Percentiles rank a stretch among this genome's conserved stretches.
Evolutionary conservation across 495 filamentous ascomycete species (phyloP).

Genomic region (Penicillium roqueforti): DNA sequence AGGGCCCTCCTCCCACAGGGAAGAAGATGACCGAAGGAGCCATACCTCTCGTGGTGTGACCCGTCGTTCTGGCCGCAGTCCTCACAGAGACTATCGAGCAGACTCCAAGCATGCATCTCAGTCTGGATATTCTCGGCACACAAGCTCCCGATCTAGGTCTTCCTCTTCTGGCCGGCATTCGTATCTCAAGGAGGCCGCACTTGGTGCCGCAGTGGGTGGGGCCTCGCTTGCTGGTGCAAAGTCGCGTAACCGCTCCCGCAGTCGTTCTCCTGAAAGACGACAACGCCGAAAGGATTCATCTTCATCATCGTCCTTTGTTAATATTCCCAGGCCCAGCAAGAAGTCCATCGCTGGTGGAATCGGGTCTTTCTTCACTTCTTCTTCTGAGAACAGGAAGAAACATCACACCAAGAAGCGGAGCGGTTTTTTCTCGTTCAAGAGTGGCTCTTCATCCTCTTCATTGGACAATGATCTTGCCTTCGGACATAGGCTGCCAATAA

Average conservation of each 20-base stretch:
- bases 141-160: slow-evolving; percentile 46
- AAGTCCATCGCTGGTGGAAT: slow-evolving; percentile 31
- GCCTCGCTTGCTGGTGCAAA: slow-evolving; percentile 34
- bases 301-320: slow-evolving; percentile 31
- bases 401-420: slow-evolving; percentile 37
- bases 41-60: slow-evolving; percentile 43
- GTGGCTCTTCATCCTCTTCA: slow-evolving; percentile 56
- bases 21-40: slow-evolving; percentile 40
- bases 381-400: slow-evolving; percentile 47
- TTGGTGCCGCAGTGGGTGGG: slow-evolving; percentile 46
- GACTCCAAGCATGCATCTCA: slow-evolving; percentile 15
- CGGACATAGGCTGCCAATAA: slow-evolving; percentile 34
- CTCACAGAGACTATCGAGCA: slow-evolving; percentile 29
- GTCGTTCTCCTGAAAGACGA: slow-evolving; percentile 28
- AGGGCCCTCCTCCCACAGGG: slow-evolving; percentile 30
- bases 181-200: slow-evolving; percentile 38
- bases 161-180: slow-evolving; percentile 38
- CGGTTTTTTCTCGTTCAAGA: slow-evolving; percentile 57
- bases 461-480: slow-evolving; percentile 54
- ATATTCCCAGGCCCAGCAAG: slow-evolving; percentile 27
- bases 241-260: slow-evolving; percentile 28
- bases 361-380: slow-evolving; percentile 47
- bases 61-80: slow-evolving; percentile 31
- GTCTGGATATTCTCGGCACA: slow-evolving; percentile 17
- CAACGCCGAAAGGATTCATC: slow-evolving; percentile 36